Evolutionary conservation across 371 early-diverging fungal species (phyloP), one percentile per base, ranked within the genome.

Genomic region (Vavraia culicis): DNA sequence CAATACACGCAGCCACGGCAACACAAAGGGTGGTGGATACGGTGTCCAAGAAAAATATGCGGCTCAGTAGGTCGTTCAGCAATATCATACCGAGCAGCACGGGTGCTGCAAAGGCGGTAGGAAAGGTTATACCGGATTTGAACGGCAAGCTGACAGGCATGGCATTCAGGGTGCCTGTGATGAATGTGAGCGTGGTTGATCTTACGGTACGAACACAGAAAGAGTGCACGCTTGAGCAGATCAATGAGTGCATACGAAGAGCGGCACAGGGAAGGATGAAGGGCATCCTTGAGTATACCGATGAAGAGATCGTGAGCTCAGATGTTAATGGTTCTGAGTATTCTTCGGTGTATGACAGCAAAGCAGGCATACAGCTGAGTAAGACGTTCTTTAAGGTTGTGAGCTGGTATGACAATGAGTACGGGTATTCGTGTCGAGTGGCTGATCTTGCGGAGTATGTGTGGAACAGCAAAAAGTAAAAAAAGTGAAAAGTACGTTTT

Each of bases 81-180:
- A 96, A 96, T 79, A 91, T 96, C 69, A 96, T 96, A 73, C 98
- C 98, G 20, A 82, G 91, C 52, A 78, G 84, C 56, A 96, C 98
- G 50, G 98, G 98, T 63, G 98, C 98, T 59, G 90, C 98, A 69
- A 87, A 85, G 75, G 94, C 96, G 46, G 88, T 91, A 64, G 88
- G 85, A 47, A 85, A 88, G 76, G 90, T 96, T 55, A 82, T 94
- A 60, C 98, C 98, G 47, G 72, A 70, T 43, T 75, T 94, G 46
- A 81, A 84, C 71, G 86, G 86, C 61, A 94, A 89, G 76, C 72
- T 91, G 54, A 91, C 93, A 45, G 93, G 93, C 62, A 89, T 91
- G 82, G 49, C 69, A 11, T 41, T 91, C 74, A 85, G 96, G 73
- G 88, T 96, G 54, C 85, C 88, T 32, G 85, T 81, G 54, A 77